phyloP scores from a whole-genome alignment of 2,329 filamentous ascomycete genomes.

The Apiospora hydei region DNA sequence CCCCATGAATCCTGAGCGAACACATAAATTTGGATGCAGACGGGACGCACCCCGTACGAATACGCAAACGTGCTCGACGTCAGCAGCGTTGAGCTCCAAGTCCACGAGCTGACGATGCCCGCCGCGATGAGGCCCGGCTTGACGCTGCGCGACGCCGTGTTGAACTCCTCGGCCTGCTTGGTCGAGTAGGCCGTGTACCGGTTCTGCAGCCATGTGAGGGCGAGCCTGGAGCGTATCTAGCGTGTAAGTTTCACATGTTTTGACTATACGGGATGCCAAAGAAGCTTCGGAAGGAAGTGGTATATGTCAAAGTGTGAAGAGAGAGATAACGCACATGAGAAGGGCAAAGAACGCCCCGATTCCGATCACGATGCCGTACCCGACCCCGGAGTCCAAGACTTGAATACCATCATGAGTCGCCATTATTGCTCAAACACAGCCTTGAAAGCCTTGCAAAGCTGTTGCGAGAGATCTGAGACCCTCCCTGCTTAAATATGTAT shows the following conservation, averaged over 20 bases:
- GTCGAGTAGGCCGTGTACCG: constrained; percentile 48
- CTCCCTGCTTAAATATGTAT: background rate
- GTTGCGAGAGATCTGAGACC: background rate
- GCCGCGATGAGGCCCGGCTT: constrained; percentile 54
- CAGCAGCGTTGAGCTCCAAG: constrained; percentile 54
- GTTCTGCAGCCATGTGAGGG: constrained; percentile 50
- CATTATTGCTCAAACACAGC: background rate
- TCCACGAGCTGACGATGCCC: constrained; percentile 57
- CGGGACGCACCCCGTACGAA: constrained; percentile 41
- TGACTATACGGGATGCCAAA: too few relatives aligned
- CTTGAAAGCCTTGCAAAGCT: background rate
- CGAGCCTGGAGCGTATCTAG: constrained; percentile 33
- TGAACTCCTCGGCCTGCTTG: constrained; percentile 54
- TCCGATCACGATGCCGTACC: constrained; percentile 59
- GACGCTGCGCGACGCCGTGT: constrained; percentile 51
- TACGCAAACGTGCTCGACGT: constrained; percentile 51
- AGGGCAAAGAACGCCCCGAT: constrained; percentile 53
- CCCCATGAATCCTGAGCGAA: too few relatives aligned
- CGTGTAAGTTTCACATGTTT: too few relatives aligned
- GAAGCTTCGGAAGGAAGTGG: background rate
- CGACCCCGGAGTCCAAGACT: constrained; percentile 45
- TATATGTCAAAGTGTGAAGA: background rate
- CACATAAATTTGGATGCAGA: too few relatives aligned
- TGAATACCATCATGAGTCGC: constrained; percentile 29
- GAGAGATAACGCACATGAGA: constrained; percentile 42